Base-by-base conservation (phyloP, 441 rosid species). In the Melastoma candidum region DNA sequence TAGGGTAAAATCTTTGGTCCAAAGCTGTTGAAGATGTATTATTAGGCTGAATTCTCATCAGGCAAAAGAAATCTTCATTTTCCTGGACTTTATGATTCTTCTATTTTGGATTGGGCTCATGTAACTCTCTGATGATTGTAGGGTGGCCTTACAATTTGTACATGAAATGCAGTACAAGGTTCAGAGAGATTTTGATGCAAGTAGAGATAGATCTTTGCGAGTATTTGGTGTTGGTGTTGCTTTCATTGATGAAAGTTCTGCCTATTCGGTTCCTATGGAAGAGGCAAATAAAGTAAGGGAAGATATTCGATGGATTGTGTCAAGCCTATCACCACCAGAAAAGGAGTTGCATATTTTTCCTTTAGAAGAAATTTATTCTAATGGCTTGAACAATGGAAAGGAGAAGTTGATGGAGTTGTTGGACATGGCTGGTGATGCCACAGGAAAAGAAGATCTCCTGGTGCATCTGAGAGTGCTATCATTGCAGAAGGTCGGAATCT, bases 221-320 rank as follows among this genome's bases (percentile, higher is more conserved):
- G 97, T 89, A 11, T 92, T 93, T 77, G 88, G 97, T 51, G 93
- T 84, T 56, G 97, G 96, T 55, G 96, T 93, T 51, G 84, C 82
- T 17, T 84, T 81, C 71, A 65, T 93, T 24, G 90, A 86, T 63
- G 97, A 93, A 67, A 78, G 71, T 49, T 53, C 72, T 9, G 71
- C 65, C 49, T 63, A 47, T 61, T 66, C 76, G 53, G 46, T 70
- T 60, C 48, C 76, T 39, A 52, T 71, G 5, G 54, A 51, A 11
- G 66, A 78, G 63, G 56, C 58, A 46, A 57, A 65, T 50, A 59
- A 62, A 60, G 76, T 77, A 4, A 26, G 77, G 46, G 67, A 69
- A 57, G 83, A 82, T 49, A 72, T 88, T 60, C 70, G 70, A 56
- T 69, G 63, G 25, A 66, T 73, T 44, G 77, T 84, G n/a, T 68